Base-by-base conservation (phyloP, 2,329 filamentous ascomycete genomes). In the Fusarium sp. region DNA sequence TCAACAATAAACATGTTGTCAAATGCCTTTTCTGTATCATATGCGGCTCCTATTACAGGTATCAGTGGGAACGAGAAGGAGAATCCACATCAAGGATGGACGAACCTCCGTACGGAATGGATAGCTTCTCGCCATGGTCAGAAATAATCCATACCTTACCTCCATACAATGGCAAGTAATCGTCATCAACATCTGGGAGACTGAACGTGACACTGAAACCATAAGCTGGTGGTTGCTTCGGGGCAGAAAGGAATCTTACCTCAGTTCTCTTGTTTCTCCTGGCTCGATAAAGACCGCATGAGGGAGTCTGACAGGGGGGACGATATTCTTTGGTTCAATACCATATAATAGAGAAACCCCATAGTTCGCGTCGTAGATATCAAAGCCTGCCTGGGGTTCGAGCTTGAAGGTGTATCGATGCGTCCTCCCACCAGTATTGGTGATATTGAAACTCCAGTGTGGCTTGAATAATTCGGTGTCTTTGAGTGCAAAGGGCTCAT, bases 401-500 rank as follows among this genome's bases (percentile, higher is more conserved):
- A 82, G 61, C 27, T 76, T 72, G 49, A 83, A 79, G 1, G 72
- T 77, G 71, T 86, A 87, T 5, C 78, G 77, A 16, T 83, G 75
- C 4, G 77, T 75, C 25, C 77, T 75, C 27, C 74, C 74, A 25
- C 78, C 84, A 18, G 76, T 78, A 70, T 88, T 87, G 24, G 79
- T 82, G 55, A 88, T 80, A 41, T 76, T 73, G 24, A 81, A 73
- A 1, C 57, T 68, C 75, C 81, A 82, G 6, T 64, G 61, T 2
- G 75, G 62, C 14, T 69, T 68, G 62, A 87, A 84, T 55, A 83
- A 67, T 44, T 81, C 77, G 1, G 83, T 86, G 59, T 87, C 86
- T 53, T 83, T 84, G 57, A 87, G 80, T 13, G 82, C 79, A 48
- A 87, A 82, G 12, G 82, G 81, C 30, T 81, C 78, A 16, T 81